Evolutionary conservation across 352 stramenopile genomes (phyloP).

Genomic region (Elongisporangium prolatum): DNA sequence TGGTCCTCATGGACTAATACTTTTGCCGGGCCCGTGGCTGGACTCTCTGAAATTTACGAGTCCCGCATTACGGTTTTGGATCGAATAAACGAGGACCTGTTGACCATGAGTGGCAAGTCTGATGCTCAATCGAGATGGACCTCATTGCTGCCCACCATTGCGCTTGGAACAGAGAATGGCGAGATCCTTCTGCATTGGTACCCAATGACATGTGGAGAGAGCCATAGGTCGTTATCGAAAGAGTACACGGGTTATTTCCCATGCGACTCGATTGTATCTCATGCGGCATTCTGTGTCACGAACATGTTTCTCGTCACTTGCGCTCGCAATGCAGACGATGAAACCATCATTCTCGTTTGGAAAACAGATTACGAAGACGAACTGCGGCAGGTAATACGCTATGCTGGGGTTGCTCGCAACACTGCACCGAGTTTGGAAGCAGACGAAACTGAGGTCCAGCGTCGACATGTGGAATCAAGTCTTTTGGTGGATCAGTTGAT

Average conservation of each 20-base stretch:
- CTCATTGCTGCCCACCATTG: constrained; percentile 42
- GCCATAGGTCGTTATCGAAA: constrained; percentile 36
- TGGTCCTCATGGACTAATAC: constrained; percentile 52
- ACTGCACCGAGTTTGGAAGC: neutral
- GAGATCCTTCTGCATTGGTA: constrained; percentile 67
- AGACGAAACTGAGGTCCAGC: neutral
- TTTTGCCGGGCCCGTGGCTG: constrained; percentile 48
- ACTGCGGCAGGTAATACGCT: constrained; percentile 29
- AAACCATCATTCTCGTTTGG: constrained; percentile 56
- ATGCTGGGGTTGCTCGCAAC: neutral
- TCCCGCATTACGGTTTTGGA: constrained; percentile 24
- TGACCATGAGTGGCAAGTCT: neutral
- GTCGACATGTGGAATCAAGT: neutral
- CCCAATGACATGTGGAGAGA: constrained; percentile 38
- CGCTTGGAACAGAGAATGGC: constrained; percentile 41
- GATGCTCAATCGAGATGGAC: constrained; percentile 18
- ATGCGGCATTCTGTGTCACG: constrained; percentile 40
- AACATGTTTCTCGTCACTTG: constrained; percentile 59
- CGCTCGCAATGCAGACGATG: constrained; percentile 23
- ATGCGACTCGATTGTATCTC: constrained; percentile 28
- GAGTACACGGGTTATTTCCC: constrained; percentile 52
- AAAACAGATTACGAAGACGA: constrained; percentile 75
- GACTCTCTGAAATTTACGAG: constrained; percentile 33
- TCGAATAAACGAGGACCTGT: constrained; percentile 29
- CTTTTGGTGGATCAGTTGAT: constrained; percentile 1